These are phyloP conservation scores for Brassica balearica DNA, from an alignment of 441 rosid genomes.

Conservation along the genomic window DNA sequence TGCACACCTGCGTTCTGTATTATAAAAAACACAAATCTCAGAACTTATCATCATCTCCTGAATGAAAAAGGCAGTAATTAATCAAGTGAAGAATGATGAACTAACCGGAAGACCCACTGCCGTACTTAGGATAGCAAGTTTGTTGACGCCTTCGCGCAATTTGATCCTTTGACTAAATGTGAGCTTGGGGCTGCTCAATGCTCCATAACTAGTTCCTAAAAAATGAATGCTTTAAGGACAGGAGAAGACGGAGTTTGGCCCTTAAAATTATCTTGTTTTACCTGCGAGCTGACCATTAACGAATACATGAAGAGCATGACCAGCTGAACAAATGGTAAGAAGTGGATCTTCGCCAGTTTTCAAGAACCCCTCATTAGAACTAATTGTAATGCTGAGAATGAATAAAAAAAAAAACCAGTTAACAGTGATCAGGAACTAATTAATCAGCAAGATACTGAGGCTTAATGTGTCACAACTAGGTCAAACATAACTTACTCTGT, in stretches of 20 bases:
- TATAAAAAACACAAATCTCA: not conserved
- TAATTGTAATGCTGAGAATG: conserved; percentile 55
- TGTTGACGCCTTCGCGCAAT: conserved; percentile 57
- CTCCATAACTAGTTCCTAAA: conserved; percentile 59
- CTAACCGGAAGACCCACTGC: conserved; percentile 71
- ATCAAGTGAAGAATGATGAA: conserved; percentile 26
- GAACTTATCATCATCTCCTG: not conserved
- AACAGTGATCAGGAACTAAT: not conserved
- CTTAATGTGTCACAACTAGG: conserved; percentile 33
- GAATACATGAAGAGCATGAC: conserved; percentile 68
- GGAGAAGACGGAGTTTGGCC: not conserved
- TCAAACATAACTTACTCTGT: conserved; percentile 52
- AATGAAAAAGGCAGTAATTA: not conserved
- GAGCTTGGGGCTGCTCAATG: conserved; percentile 48
- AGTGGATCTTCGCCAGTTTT: conserved; percentile 59
- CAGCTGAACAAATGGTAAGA: conserved; percentile 66
- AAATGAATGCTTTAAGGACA: not conserved
- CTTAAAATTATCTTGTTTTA: conserved; percentile 22
- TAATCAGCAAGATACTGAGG: conserved; percentile 8
- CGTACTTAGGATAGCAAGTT: conserved; percentile 58
- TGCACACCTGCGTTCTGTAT: conserved; percentile 85
- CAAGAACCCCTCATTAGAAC: conserved; percentile 55
- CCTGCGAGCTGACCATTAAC: conserved; percentile 65
- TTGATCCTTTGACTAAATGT: conserved; percentile 55
- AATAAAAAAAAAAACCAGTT: not conserved